A percentile compares a stretch with the other conserved stretches of the same genome.
Conservation (phyloP, 495 filamentous ascomycete species). For the Symbiotaphrina buchneri region DNA sequence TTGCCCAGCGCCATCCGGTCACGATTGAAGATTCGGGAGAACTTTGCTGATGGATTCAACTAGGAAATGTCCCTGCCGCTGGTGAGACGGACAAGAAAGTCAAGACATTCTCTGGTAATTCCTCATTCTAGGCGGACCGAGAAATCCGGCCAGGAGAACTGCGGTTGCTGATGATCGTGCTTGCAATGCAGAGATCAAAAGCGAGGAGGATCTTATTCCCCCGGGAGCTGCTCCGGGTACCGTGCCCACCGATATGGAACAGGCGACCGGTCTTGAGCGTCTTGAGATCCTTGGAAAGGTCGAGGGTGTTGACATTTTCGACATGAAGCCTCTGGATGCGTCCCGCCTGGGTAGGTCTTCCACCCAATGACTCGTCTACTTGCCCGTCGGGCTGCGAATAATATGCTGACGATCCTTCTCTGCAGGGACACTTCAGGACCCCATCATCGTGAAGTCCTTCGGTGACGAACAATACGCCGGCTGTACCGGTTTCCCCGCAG, state of each 20-base stretch:
- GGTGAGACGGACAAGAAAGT: no score
- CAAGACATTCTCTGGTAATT: no score
- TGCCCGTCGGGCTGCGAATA: background rate
- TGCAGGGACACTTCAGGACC: conserved; percentile 70
- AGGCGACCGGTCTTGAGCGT: conserved; percentile 92
- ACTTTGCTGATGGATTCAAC: no score
- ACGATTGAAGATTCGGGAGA: no score
- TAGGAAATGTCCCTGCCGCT: no score
- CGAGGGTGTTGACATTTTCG: conserved; percentile 94
- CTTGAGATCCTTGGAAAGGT: conserved; percentile 98
- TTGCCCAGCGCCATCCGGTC: no score
- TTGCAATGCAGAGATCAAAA: conserved; percentile 45
- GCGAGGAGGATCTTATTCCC: conserved; percentile 54
- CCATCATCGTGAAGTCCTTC: conserved; percentile 68
- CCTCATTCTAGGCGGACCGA: no score
- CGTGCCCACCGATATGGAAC: conserved; percentile 80
- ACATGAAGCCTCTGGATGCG: conserved; percentile 89
- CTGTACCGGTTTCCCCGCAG: conserved; percentile 83
- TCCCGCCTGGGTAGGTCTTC: conserved; percentile 46
- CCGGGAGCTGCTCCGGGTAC: conserved; percentile 65
- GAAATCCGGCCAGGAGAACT: no score
- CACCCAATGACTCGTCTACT: conserved; percentile 1
- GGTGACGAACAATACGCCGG: conserved; percentile 94
- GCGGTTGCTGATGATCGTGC: background rate
- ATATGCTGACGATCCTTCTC: background rate